These are phyloP conservation scores for Trichoderma sp. DNA, from an alignment of 2,329 filamentous ascomycete species.

Conservation along the genomic window DNA sequence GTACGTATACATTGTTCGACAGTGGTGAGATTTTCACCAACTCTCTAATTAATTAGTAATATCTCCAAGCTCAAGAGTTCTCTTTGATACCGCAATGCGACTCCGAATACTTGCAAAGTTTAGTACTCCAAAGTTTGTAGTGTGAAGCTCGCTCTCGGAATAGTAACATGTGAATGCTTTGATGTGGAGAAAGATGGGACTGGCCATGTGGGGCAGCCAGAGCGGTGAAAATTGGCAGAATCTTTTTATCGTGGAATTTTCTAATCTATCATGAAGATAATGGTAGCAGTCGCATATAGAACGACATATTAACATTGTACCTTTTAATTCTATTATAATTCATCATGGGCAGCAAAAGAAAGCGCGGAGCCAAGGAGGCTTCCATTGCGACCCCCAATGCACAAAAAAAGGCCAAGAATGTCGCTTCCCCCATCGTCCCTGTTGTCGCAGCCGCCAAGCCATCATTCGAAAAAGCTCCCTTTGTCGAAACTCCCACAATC, in stretches of 20 bases:
- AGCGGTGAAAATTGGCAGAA: slow-evolving; percentile 21
- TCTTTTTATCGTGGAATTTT: slow-evolving; percentile 23
- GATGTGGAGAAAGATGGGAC: slow-evolving; percentile 3
- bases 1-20: background rate
- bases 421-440: slow-evolving; percentile 27
- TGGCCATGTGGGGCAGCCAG: background rate
- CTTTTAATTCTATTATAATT: slow-evolving; percentile 22
- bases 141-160: background rate
- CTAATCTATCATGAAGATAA: slow-evolving; percentile 3
- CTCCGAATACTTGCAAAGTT: background rate
- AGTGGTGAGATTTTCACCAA: background rate
- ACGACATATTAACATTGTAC: background rate
- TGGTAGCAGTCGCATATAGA: background rate
- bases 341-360: slow-evolving; percentile 40
- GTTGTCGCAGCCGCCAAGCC: slow-evolving; percentile 29
- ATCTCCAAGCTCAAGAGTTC: background rate
- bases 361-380: slow-evolving; percentile 38
- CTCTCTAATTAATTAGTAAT: background rate
- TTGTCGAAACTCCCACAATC: slow-evolving; percentile 52
- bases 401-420: slow-evolving; percentile 37
- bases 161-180: background rate
- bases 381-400: slow-evolving; percentile 30
- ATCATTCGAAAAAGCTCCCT: slow-evolving; percentile 42
- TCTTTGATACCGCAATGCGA: background rate
- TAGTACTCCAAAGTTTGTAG: background rate